Base-by-base conservation (phyloP, 2,329 filamentous ascomycete species). In the Aaosphaeria pasadenensis region DNA sequence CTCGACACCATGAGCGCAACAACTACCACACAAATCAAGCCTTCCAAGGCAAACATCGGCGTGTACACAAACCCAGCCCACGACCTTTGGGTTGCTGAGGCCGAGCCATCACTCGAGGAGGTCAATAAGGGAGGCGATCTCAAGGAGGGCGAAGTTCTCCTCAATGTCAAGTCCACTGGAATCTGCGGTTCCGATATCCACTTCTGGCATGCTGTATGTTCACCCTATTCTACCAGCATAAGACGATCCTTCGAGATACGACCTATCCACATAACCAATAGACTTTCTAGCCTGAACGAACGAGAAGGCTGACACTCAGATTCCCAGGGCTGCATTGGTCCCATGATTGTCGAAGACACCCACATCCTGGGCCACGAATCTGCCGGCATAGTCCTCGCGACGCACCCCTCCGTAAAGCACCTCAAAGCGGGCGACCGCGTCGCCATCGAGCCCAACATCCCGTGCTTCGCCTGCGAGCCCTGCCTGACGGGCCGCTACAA, bases 101-200 rank as follows among this genome's bases (percentile, higher is more conserved):
- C 91, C 9, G 79, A 83, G 59, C 92, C 92, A 4, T 85, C 82
- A 40, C 74, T 89, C 29, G 88, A 95, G 68, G 84, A 84, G 53
- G 85, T 95, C 48, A 77, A 85, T 60, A 81, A 79, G 55, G 81
- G 81, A 31, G 87, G 84, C 45, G 80, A 78, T 43, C 76, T 96
- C 62, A 85, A 88, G 73, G 79, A 82, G 28, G 92, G 91, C 44
- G 88, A 96, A 74, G 90, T 96, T 43, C 91, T 89, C 29, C 72
- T 97, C 53, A 89, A 89, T 47, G 84, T 97, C 71, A 89, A 92
- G 74, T 95, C 89, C 74, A 96, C 92, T 6, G 94, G 94, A 48
- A 97, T 97, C 63, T 97, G 94, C 78, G 92, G 92, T 83, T 94
- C 77, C 51, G 91, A 96, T 72, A 86, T 97, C 48, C 92, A 97